Evolutionary conservation across 176 grass and related monocot species (phyloP), one percentile per base, ranked within the genome.

Genomic region (Calamus simplicifolius): DNA sequence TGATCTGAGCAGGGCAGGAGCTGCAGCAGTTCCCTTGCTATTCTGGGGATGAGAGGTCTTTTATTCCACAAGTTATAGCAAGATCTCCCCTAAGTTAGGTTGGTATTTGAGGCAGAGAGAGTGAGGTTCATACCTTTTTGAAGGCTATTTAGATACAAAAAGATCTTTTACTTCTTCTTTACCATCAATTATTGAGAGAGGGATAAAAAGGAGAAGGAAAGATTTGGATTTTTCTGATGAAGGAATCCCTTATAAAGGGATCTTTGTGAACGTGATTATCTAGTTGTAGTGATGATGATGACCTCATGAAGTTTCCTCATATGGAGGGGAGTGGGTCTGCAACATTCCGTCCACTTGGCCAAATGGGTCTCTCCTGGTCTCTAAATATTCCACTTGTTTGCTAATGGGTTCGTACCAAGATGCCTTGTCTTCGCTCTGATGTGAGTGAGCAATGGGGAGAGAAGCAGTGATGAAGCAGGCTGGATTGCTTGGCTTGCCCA

Each of bases 331-430:
- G 68, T 35, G 23, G 25, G 4, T 53, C 76, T 79, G 81, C 88
- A 73, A 98, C 84, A 85, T 92, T 98, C 75, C 84, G 89, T 98
- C 93, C 75, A 75, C 82, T 71, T 67, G 75, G 35, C 57, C 67
- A 81, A 78, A 59, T 74, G 35, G 35, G 35, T 13, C 35, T 43
- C 35, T 43, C 35, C 35, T 43, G 8, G 35, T 7, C 35, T 12
- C 8, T 43, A 43, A 43, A 92, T 83, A 89, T 98, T 91, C 84
- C 85, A 79, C 89, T 85, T 98, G 87, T 89, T 98, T 92, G 84
- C 87, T 98, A 83, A 79, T 85, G 83, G 62, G 78, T 3, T 82
- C 87, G 91, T 87, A 79, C 85, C 82, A 67, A 81, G 74, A 83
- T 89, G 85, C 85, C 69, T 74, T 65, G 57, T 49, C 50, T 72